These are phyloP conservation scores for Fusarium camptoceras DNA, from an alignment of 2,329 filamentous ascomycete species.

Conservation along the genomic window DNA sequence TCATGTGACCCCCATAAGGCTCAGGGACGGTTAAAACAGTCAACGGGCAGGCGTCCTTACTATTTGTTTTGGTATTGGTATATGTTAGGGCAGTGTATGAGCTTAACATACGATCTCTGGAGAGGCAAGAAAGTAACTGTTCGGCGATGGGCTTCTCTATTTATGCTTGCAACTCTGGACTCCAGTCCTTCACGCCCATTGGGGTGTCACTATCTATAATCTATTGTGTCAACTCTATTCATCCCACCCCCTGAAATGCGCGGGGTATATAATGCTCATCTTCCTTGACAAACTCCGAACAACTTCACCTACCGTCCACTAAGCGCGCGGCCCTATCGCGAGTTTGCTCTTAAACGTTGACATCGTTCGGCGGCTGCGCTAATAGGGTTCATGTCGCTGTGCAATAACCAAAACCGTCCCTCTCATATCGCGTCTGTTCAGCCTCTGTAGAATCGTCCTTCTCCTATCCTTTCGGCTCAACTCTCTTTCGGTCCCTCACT, in stretches of 20 bases:
- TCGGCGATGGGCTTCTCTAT: background rate
- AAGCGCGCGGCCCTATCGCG: background rate
- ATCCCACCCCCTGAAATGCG: background rate
- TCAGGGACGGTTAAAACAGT: too few species aligned
- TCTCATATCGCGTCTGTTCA: background rate
- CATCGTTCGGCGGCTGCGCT: background rate
- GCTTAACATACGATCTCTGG: background rate
- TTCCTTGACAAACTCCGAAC: background rate
- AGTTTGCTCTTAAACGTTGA: background rate
- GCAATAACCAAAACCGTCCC: background rate
- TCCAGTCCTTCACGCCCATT: background rate
- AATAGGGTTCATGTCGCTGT: background rate
- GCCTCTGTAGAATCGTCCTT: background rate
- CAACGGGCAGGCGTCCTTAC: background rate
- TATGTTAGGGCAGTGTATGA: background rate
- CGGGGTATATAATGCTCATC: background rate
- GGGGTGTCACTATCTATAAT: background rate
- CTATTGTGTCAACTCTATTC: background rate
- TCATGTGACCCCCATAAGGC: too few species aligned
- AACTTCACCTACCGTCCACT: background rate
- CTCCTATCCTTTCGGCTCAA: slow-evolving; percentile 36
- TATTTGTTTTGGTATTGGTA: background rate
- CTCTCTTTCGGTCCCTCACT: slow-evolving; percentile 64
- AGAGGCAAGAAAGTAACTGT: background rate
- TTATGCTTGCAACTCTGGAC: background rate